Evolutionary conservation across 2,329 filamentous ascomycete genomes (phyloP), one percentile per base, ranked within the genome.

Genomic region (Nigrospora oryzae): DNA sequence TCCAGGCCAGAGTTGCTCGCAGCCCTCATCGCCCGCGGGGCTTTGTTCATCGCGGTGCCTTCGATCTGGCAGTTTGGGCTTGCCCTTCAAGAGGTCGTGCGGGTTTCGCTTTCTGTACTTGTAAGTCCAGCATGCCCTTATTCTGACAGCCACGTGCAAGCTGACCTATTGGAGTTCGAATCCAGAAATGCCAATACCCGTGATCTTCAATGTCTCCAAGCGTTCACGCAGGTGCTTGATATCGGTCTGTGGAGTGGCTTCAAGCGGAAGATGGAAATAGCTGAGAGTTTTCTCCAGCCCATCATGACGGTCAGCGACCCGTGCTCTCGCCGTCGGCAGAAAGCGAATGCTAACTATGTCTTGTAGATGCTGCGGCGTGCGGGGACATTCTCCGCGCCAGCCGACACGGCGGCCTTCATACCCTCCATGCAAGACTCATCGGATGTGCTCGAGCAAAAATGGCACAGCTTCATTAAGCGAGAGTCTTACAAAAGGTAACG

Each of bases 241-340:
- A 66, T 77, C 31, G 75, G 75, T 1, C 61, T 79, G 39, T 81
- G 76, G 76, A 77, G 73, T 50, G 77, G 76, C 4, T 75, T 77
- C 45, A 74, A 73, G 49, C 68, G 76, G 23, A 75, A 77, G 51
- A 79, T 77, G 60, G 77, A 81, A 51, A 71, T 80, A 32, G 68
- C 75, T 0, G 76, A 80, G 53, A 77, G 75, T 43, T 78, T 78
- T 51, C 62, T 71, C 35, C 72, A 76, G 49, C 70, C 74, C 3
- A 53, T 77, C 2, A 57, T 77, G 15, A 78, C 74, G 4, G 63
- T 66, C 38, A 23, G 46, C n/a, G 23, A 28, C 23, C 23, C 23
- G 23, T 28, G 23, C 23, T 28, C 23, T 10, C 23, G 23, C 5
- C 23, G 7, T 2, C 2, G 23, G 5, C 23, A 4, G 23, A 28